phyloP scores from a whole-genome alignment of 352 stramenopile species.

The Globisporangium yorkense region DNA sequence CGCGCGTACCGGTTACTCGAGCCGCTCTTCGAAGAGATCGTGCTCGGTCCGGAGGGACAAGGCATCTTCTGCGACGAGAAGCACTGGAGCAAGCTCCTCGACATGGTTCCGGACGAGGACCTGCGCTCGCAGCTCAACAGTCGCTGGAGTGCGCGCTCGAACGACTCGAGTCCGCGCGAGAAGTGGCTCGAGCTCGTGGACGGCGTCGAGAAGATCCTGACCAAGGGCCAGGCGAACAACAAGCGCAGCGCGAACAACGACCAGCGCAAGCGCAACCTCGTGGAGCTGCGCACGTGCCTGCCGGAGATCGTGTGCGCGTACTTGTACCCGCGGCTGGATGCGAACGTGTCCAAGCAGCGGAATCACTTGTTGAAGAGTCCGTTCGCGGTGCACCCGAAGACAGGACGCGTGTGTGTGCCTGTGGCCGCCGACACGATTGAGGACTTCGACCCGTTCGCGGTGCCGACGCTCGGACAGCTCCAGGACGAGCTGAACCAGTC shows the following conservation, averaged over 20 bases:
- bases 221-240: slow-evolving; percentile 42
- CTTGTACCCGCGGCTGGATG: slow-evolving; percentile 97
- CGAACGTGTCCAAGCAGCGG: slow-evolving; percentile 99
- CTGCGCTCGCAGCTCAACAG: slow-evolving; percentile 54
- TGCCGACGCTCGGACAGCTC: slow-evolving; percentile 80
- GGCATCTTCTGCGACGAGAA: slow-evolving; percentile 86
- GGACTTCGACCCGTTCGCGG: slow-evolving; percentile 78
- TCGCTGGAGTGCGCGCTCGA: slow-evolving; percentile 49
- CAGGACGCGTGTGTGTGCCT: slow-evolving; percentile 96
- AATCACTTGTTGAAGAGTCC: slow-evolving; percentile 99
- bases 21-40: slow-evolving; percentile 91
- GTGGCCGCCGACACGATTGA: slow-evolving; percentile 86
- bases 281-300: slow-evolving; percentile 85
- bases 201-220: slow-evolving; percentile 56
- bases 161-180: slow-evolving; percentile 54
- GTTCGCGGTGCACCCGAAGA: slow-evolving; percentile 98
- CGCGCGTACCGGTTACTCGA: slow-evolving; percentile 93
- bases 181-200: slow-evolving; percentile 88
- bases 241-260: slow-evolving; percentile 37
- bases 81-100: slow-evolving; percentile 88
- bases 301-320: slow-evolving; percentile 95
- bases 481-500: slow-evolving; percentile 80
- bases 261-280: slow-evolving; percentile 62
- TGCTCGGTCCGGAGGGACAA: slow-evolving; percentile 91
- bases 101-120: slow-evolving; percentile 91